Evolutionary conservation across 768 basidiomycete species (phyloP).

Genomic region (Xerocomellus dryophilus): DNA sequence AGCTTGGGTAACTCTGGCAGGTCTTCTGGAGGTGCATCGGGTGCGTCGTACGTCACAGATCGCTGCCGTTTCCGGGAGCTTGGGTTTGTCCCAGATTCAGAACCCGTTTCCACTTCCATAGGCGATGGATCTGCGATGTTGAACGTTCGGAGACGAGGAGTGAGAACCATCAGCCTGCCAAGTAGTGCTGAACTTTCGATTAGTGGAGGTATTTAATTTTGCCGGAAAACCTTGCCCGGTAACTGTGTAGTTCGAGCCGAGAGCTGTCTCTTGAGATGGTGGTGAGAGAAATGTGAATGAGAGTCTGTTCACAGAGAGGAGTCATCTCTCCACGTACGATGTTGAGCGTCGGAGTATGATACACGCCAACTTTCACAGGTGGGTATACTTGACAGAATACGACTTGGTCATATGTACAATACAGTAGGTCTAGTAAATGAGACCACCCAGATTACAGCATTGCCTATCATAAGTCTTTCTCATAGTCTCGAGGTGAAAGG

Average conservation of each 20-base stretch:
- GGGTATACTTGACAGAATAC: background rate
- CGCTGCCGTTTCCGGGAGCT: conserved; percentile 39
- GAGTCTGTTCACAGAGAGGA: conserved; percentile 18
- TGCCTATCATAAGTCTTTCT: conserved; percentile 4
- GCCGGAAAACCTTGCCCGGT: conserved; percentile 14
- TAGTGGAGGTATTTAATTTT: conserved; percentile 19
- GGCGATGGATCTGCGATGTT: conserved; percentile 32
- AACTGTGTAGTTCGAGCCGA: conserved; percentile 15
- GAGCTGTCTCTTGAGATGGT: conserved; percentile 15
- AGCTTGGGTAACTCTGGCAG: conserved; percentile 49
- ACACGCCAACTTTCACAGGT: background rate
- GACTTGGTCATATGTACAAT: conserved; percentile 2
- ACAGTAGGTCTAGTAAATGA: conserved; percentile 10
- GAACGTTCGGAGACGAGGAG: conserved; percentile 35
- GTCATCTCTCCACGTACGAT: conserved; percentile 25
- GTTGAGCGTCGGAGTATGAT: conserved; percentile 15
- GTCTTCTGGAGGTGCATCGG: conserved; percentile 26
- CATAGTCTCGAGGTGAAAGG: background rate
- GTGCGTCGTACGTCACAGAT: conserved; percentile 30
- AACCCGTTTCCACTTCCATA: conserved; percentile 31
- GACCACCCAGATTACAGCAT: conserved; percentile 14
- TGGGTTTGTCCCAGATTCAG: conserved; percentile 26
- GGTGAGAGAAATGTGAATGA: conserved; percentile 22
- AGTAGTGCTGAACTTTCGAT: conserved; percentile 10
- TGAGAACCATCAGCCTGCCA: conserved; percentile 32